These are phyloP conservation scores for Neofusicoccum ribis DNA, from an alignment of 2,329 filamentous ascomycete species.

Conservation along the genomic window DNA sequence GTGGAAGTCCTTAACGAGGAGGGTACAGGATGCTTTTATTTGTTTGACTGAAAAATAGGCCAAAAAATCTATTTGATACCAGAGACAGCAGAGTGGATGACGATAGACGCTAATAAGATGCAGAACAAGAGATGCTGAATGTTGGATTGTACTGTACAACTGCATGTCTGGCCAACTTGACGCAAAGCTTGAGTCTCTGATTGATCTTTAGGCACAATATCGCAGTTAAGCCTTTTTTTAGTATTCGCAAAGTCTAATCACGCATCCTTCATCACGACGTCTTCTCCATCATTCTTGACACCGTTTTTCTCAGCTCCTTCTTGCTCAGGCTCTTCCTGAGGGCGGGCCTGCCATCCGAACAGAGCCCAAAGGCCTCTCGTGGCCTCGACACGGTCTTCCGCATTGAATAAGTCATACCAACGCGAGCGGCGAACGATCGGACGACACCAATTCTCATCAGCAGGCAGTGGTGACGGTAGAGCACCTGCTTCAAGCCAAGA, in stretches of 20 bases:
- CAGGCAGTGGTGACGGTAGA: conserved; percentile 21
- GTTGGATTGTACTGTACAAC: neutral
- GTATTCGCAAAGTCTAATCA: neutral
- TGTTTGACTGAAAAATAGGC: neutral
- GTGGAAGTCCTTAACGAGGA: too few relatives aligned
- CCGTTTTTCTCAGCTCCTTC: neutral
- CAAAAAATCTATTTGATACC: conserved; percentile 1
- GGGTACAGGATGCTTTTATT: neutral
- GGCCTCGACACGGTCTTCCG: conserved; percentile 56
- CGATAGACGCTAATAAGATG: neutral
- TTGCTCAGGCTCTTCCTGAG: neutral
- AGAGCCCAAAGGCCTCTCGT: conserved; percentile 60
- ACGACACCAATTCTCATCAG: conserved; percentile 47
- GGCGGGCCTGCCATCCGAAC: conserved; percentile 37
- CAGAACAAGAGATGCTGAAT: neutral
- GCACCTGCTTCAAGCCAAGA: conserved; percentile 52
- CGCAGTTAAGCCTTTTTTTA: neutral
- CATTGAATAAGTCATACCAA: conserved; percentile 61
- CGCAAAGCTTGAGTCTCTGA: neutral
- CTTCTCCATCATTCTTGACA: neutral
- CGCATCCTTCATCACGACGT: conserved; percentile 10
- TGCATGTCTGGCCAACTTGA: neutral
- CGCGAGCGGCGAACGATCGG: conserved; percentile 56
- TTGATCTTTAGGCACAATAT: neutral
- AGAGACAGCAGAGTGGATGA: neutral